phyloP scores from a whole-genome alignment of 139 green algal species.

The Coelastrella sp. region DNA sequence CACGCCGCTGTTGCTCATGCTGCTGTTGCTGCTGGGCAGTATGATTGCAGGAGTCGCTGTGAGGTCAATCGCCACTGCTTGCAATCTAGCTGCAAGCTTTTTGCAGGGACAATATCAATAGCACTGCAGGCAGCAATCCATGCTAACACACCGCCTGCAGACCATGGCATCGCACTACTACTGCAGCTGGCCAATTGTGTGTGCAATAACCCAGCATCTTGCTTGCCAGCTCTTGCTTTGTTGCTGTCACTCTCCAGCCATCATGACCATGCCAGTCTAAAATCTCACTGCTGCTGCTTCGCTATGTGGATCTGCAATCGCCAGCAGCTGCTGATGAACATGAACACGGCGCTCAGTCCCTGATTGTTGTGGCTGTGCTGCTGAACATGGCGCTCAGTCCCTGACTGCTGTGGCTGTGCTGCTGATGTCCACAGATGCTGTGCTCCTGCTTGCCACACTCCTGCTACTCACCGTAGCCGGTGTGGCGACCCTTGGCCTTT shows the following conservation, averaged over 20 bases:
- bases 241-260: no score
- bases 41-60: no score
- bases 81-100: no score
- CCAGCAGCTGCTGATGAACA: not conserved
- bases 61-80: no score
- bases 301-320: not conserved
- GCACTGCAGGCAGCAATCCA: no score
- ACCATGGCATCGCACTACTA: no score
- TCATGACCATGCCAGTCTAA: not conserved
- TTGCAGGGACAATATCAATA: no score
- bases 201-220: no score
- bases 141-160: no score
- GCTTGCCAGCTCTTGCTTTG: no score
- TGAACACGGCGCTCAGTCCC: not conserved
- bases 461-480: constrained; percentile 89
- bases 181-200: no score
- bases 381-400: not conserved
- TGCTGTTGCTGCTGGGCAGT: not conserved
- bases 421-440: constrained; percentile 3
- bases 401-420: not conserved
- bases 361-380: not conserved
- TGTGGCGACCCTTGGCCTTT: constrained; percentile 98
- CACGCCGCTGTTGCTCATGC: not conserved
- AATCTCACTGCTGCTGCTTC: not conserved
- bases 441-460: not conserved